Conservation (phyloP, 2,329 filamentous ascomycete genomes). For the Microcyclospora pomicola region DNA sequence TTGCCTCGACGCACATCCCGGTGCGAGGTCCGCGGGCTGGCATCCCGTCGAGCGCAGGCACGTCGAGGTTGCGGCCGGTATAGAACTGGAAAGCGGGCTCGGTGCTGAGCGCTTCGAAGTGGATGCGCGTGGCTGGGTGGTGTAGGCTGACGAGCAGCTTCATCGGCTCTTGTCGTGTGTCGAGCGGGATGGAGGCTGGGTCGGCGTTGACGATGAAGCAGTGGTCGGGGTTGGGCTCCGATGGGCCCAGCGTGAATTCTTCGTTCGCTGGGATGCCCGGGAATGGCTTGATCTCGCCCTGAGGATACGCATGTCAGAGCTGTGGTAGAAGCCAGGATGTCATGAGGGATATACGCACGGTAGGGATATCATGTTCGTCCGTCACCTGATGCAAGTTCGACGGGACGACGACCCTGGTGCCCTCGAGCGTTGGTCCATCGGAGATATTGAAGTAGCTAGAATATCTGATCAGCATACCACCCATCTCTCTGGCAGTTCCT, state of each 20-base stretch:
- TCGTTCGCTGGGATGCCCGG: conserved; percentile 50
- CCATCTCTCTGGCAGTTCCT: too few species aligned
- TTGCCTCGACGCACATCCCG: conserved; percentile 86
- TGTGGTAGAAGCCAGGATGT: too few species aligned
- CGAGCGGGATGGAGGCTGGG: conserved; percentile 37
- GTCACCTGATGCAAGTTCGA: conserved; percentile 59
- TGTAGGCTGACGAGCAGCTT: conserved; percentile 55
- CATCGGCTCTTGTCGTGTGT: conserved; percentile 44
- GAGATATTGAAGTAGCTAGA: conserved; percentile 55
- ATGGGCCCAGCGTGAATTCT: conserved; percentile 57
- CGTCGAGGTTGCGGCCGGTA: conserved; percentile 71
- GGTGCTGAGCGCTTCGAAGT: conserved; percentile 78
- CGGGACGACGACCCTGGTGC: conserved; percentile 44
- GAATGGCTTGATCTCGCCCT: conserved; percentile 48
- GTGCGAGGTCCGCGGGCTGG: conserved; percentile 53
- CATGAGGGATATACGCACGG: conserved; percentile 10
- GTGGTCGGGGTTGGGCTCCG: conserved; percentile 69
- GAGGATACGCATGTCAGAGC: too few species aligned
- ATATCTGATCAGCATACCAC: conserved; percentile 5
- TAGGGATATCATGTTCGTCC: conserved; percentile 61
- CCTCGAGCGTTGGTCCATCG: conserved; percentile 45
- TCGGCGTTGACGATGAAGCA: conserved; percentile 69
- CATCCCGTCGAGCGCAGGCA: conserved; percentile 46
- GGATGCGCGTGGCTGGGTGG: conserved; percentile 60
- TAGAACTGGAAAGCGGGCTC: conserved; percentile 98